A percentile compares a stretch with the other conserved stretches of the same genome.
Evolutionary conservation across 2,329 filamentous ascomycete genomes (phyloP).

Genomic region (Clathrospora elynae): DNA sequence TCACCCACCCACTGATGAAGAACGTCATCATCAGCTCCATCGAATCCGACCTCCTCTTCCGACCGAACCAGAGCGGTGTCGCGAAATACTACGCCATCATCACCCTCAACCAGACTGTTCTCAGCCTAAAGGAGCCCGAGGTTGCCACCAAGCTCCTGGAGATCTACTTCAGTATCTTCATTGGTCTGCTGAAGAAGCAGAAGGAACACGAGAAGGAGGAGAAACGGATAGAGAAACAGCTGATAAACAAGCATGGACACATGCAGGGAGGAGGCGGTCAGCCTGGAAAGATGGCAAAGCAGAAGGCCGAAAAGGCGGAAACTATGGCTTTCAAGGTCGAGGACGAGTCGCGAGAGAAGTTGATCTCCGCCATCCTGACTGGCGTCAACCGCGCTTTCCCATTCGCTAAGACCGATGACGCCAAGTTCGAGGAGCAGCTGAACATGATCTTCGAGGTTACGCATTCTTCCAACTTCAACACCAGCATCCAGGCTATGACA

Average conservation of each 20-base stretch:
- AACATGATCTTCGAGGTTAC: slow-evolving; percentile 95
- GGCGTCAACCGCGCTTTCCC: slow-evolving; percentile 96
- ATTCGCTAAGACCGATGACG: slow-evolving; percentile 81
- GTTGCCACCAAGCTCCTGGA: slow-evolving; percentile 81
- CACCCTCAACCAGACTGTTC: slow-evolving; percentile 93
- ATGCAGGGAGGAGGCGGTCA: slow-evolving; percentile 61
- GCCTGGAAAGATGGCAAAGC: slow-evolving; percentile 59
- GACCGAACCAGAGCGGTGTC: slow-evolving; percentile 82
- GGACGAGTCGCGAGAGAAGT: slow-evolving; percentile 81
- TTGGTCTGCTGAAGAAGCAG: slow-evolving; percentile 73
- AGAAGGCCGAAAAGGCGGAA: slow-evolving; percentile 51
- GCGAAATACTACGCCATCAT: slow-evolving; percentile 96
- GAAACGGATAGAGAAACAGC: too few species aligned
- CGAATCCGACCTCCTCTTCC: slow-evolving; percentile 85
- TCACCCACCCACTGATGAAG: slow-evolving; percentile 92
- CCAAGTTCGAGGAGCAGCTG: slow-evolving; percentile 84
- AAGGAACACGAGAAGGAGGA: slow-evolving; percentile 49
- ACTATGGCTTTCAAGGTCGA: slow-evolving; percentile 52
- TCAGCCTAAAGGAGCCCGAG: slow-evolving; percentile 80
- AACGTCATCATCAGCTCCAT: slow-evolving; percentile 80
- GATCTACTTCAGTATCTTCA: slow-evolving; percentile 91
- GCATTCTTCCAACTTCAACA: slow-evolving; percentile 98
- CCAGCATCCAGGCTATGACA: slow-evolving; percentile 91
- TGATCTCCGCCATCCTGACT: slow-evolving; percentile 87
- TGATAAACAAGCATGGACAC: slow-evolving; percentile 57